Evolutionary conservation across 768 basidiomycete genomes (phyloP), one percentile per base, ranked within the genome.

Genomic region (Suillus weaverae): DNA sequence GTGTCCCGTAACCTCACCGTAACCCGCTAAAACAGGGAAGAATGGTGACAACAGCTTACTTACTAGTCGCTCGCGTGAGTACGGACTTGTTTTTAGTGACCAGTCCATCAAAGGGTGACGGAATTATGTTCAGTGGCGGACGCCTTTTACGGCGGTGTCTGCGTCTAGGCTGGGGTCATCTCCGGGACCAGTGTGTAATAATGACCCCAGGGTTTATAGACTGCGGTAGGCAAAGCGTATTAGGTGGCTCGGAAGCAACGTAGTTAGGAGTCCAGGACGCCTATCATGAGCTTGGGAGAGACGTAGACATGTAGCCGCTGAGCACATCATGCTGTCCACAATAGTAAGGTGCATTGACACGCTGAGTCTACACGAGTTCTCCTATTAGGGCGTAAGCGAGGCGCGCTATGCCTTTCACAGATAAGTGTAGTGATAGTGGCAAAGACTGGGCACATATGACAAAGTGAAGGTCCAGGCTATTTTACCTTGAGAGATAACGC

Each of bases 381-480:
- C 57, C 57, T 59, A 59, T 30, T 26, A 59, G 38, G 56, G 26
- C 56, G 26, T 39, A 59, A 59, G 57, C 38, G 57, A 59, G 39
- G 18, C 3, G 22, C 38, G 30, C 57, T 59, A 30, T 59, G 30
- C 57, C 38, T 59, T 41, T 59, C 39, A 41, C 56, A 57, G 56
- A 57, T 26, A 57, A 57, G n/a, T 55, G 4, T 26, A 38, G 56
- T 57, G 56, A 57, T 54, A n/a, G 51, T 53, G 51, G 51, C 51
- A 35, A n/a, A 20, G 26, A 30, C 26, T 50, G 7, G 11, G 20
- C 18, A n/a, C 44, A n/a, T n/a, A 32, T 53, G 9, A 32, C 33
- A 10, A 54, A 39, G 38, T 59, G 18, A 41, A 41, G 30, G 39
- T 30, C 11, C 14, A 20, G 36, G 10, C 14, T 38, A 36, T 38